A percentile compares a stretch with the other conserved stretches of the same genome.
phyloP scores from a whole-genome alignment of 2,329 filamentous ascomycete genomes.

The Aspergillus bombycis region DNA sequence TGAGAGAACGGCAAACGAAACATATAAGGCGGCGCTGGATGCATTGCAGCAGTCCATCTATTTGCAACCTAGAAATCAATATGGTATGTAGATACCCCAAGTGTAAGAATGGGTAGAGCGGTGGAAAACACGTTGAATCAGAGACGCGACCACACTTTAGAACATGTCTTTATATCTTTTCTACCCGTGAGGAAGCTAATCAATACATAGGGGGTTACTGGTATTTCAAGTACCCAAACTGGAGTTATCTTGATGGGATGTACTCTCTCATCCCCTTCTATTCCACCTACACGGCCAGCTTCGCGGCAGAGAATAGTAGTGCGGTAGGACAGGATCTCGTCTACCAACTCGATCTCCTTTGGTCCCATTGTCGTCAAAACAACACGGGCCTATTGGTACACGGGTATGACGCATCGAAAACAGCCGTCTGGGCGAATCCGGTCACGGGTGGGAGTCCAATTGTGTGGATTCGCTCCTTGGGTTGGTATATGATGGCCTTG shows the following conservation, averaged over 20 bases:
- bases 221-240: slow-evolving; percentile 49
- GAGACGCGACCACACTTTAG: not conserved
- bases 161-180: not conserved
- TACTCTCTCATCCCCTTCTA: slow-evolving; percentile 41
- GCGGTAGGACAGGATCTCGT: slow-evolving; percentile 50
- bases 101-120: not conserved
- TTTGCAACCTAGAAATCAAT: slow-evolving; percentile 22
- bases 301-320: slow-evolving; percentile 40
- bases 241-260: slow-evolving; percentile 59
- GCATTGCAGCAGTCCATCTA: slow-evolving; percentile 24
- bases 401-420: slow-evolving; percentile 56
- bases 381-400: slow-evolving; percentile 54
- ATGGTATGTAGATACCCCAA: slow-evolving; percentile 10
- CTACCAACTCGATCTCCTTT: slow-evolving; percentile 52
- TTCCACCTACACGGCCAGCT: slow-evolving; percentile 26
- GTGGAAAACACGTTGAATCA: not conserved
- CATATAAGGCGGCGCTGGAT: slow-evolving; percentile 18
- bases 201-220: slow-evolving; percentile 19
- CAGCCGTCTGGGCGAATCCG: slow-evolving; percentile 56
- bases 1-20: slow-evolving; percentile 13
- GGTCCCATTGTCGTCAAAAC: slow-evolving; percentile 45
- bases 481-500: slow-evolving; percentile 59
- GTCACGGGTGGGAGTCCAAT: slow-evolving; percentile 55
- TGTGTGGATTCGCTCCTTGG: slow-evolving; percentile 59
- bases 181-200: not conserved